Evolutionary conservation across 495 filamentous ascomycete genomes (phyloP), one percentile per base, ranked within the genome.

Genomic region (Neurospora sublineolata): DNA sequence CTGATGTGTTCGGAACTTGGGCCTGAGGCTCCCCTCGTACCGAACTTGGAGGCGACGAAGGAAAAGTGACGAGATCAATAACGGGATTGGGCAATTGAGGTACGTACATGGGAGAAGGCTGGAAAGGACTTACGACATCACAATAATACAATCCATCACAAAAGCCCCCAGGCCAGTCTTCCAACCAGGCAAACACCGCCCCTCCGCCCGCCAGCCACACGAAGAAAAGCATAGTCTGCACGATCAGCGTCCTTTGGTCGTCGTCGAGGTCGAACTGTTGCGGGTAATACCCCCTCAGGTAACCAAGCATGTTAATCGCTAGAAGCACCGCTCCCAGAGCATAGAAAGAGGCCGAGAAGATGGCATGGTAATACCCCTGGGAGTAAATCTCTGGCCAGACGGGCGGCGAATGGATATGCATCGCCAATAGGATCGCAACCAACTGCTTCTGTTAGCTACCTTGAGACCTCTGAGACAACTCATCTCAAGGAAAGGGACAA

Each of bases 291-390:
- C 91, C 92, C 1, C 91, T 80, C 72, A 92, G 88, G 75, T 92
- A 93, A 4, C 92, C 92, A 30, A 92, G 78, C 88, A 94, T 92
- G 74, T 94, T 94, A 72, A 93, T 78, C 85, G 91, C 89, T 3
- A 94, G 77, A 7, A 91, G 82, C 75, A 86, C 78, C 36, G 86
- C 86, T 46, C 89, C 86, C 11, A 91, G 73, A 14, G 91, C 81
- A 75, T 94, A 94, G 10, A 92, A 81, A 9, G 80, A 76, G 0
- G 90, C 86, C 3, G 92, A 90, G 40, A 93, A 87, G 23, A 94
- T 84, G 8, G 89, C 91, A 79, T 93, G 88, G 90, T 91, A 93
- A 74, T 87, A 94, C 0, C 90, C 90, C 77, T 93, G 89, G 0
- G 90, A 90, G 77, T 90, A 94, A 0, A 85, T 84, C 71, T 92